These are phyloP conservation scores for Psilocybe mexicana DNA, from an alignment of 1,284 basidiomycete species.

Conservation along the genomic window DNA sequence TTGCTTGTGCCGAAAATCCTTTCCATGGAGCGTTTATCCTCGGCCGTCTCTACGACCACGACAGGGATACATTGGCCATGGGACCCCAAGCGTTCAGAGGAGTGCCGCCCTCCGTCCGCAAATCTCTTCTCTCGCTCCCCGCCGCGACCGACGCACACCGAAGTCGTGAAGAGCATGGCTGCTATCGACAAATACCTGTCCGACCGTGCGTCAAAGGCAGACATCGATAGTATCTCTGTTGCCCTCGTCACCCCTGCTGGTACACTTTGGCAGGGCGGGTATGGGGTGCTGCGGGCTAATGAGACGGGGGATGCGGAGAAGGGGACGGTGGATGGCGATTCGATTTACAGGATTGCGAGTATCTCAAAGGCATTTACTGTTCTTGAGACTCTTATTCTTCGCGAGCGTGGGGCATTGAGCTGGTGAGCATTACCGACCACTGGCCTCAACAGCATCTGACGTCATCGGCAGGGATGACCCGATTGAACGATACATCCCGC, in stretches of 20 bases:
- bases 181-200: conserved; percentile 24
- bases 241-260: conserved; percentile 43
- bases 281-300: conserved; percentile 44
- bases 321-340: conserved; percentile 26
- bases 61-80: conserved; percentile 1
- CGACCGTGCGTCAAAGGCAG: conserved; percentile 18
- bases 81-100: not conserved
- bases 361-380: conserved; percentile 50
- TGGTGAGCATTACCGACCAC: conserved; percentile 31
- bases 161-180: conserved; percentile 17
- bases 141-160: conserved; percentile 19
- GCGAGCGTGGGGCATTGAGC: conserved; percentile 41
- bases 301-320: conserved; percentile 30
- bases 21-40: not conserved
- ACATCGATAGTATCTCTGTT: conserved; percentile 43
- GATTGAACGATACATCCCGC: conserved; percentile 39
- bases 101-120: conserved; percentile 18
- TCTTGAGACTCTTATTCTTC: conserved; percentile 46
- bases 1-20: not conserved
- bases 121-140: conserved; percentile 25
- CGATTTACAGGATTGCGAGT: conserved; percentile 49
- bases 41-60: not conserved
- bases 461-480: conserved; percentile 40
- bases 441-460: not conserved
- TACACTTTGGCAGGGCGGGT: conserved; percentile 37